A percentile compares a stretch with the other conserved stretches of the same genome.
Conservation (phyloP, 2,329 filamentous ascomycete species). For the Fusarium xyrophilum region DNA sequence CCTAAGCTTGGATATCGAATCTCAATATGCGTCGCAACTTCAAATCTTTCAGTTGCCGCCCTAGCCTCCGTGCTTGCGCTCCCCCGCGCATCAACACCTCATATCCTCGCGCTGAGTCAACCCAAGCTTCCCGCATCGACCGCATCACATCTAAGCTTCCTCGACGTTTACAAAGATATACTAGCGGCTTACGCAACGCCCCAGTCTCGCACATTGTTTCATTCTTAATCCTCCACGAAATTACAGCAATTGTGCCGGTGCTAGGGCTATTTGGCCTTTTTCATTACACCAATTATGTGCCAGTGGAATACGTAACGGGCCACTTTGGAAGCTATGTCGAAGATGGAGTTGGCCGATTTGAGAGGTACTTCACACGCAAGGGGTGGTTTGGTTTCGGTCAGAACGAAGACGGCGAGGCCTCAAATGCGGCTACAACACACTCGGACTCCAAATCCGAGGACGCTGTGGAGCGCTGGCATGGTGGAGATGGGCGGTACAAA, state of each 20-base stretch:
- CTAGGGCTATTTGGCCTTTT: slow-evolving; percentile 77
- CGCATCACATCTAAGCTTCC: slow-evolving; percentile 65
- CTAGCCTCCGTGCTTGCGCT: slow-evolving; percentile 19
- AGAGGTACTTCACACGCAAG: slow-evolving; percentile 77
- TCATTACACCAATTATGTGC: slow-evolving; percentile 79
- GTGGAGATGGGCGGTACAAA: slow-evolving; percentile 57
- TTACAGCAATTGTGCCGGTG: slow-evolving; percentile 85
- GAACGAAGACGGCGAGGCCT: slow-evolving; percentile 33
- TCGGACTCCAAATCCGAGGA: slow-evolving; percentile 36
- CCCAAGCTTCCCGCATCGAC: slow-evolving; percentile 50
- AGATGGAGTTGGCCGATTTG: slow-evolving; percentile 75
- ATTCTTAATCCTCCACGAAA: slow-evolving; percentile 89
- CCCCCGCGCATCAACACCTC: slow-evolving; percentile 5
- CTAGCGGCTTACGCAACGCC: slow-evolving; percentile 72
- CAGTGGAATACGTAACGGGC: slow-evolving; percentile 59
- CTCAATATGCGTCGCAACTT: slow-evolving; percentile 40
- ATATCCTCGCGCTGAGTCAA: slow-evolving; percentile 37
- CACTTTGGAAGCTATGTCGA: slow-evolving; percentile 60
- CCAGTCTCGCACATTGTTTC: slow-evolving; percentile 83
- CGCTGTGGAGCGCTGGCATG: slow-evolving; percentile 48
- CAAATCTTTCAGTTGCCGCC: slow-evolving; percentile 33
- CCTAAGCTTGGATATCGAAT: background rate
- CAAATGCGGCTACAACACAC: background rate
- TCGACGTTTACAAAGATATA: slow-evolving; percentile 71
- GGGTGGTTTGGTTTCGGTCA: slow-evolving; percentile 76